Base-by-base conservation (phyloP, 139 green algal genomes). In the Medakamo hakoo region DNA sequence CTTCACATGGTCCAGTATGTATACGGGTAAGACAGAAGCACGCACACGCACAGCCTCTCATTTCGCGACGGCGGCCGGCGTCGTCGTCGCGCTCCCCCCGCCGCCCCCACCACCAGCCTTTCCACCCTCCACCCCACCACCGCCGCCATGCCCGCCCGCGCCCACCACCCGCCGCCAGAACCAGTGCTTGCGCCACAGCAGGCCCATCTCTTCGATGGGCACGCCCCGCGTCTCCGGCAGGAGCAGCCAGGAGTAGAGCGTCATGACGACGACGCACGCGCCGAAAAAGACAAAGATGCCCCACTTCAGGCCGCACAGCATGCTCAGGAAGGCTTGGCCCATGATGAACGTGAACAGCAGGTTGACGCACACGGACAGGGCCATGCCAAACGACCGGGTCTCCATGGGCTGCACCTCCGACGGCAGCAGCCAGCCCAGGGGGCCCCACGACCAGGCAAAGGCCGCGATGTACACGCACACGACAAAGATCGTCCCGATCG, bases 361-460 rank as follows among this genome's bases (percentile, higher is more conserved):
- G 76, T 88, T 88, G 63, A 76, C 40, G 30, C 66, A 70, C 1
- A 80, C 76, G 30, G 69, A 73, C 62, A 82, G 63, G 49, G 64
- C 72, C 28, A 64, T 64, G 59, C 77, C 70, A 3, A 64, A 58
- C 56, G 66, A 68, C 29, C 73, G 67, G 1, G 74, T 82, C 55
- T 82, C 76, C 65, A 86, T 59, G 3, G 75, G 70, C 28, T 86
- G 71, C 25, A 86, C 73, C 62, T 84, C 80, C 55, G 71, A 73
- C 4, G 82, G 77, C 30, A 83, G 75, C 63, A 88, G 67, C 83
- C 83, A 90, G 28, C 71, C 80, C 52, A 90, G 73, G 20, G 83
- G 83, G 31, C 81, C 79, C 82, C 78, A 91, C 2, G 71, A 82
- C 79, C 79, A 91, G 3, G 84, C 84, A 70, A 84, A 88, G 27